These are phyloP conservation scores for Gomphus bonarii DNA, from an alignment of 1,284 basidiomycete species.

Conservation along the genomic window DNA sequence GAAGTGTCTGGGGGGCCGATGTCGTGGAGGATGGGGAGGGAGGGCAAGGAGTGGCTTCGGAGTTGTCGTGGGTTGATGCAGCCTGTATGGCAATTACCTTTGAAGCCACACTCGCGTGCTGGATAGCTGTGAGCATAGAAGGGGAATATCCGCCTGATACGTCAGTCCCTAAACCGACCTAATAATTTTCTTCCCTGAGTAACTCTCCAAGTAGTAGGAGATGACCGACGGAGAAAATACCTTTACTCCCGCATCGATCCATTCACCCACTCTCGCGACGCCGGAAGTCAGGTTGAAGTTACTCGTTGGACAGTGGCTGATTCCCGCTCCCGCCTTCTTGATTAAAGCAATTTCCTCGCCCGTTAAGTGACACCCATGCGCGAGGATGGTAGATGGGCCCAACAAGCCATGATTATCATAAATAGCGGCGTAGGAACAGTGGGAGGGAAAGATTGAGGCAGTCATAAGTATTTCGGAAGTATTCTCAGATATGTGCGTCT, in stretches of 20 bases:
- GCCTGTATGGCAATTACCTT: slow-evolving; percentile 47
- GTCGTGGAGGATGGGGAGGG: slow-evolving; percentile 10
- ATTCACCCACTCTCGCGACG: slow-evolving; percentile 65
- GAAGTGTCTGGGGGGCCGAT: slow-evolving; percentile 1
- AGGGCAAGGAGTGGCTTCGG: slow-evolving; percentile 22
- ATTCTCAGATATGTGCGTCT: slow-evolving; percentile 94
- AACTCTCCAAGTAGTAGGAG: no score
- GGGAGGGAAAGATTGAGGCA: slow-evolving; percentile 52
- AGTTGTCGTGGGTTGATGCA: slow-evolving; percentile 12
- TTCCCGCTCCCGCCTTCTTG: slow-evolving; percentile 54
- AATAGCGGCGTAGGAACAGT: slow-evolving; percentile 59
- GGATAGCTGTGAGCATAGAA: slow-evolving; percentile 77
- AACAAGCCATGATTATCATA: slow-evolving; percentile 80
- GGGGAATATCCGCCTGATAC: slow-evolving; percentile 83
- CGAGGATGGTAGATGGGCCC: slow-evolving; percentile 74
- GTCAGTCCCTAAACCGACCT: slow-evolving; percentile 88
- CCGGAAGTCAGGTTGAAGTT: slow-evolving; percentile 89
- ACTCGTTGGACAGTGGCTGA: slow-evolving; percentile 89
- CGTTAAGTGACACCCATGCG: slow-evolving; percentile 81
- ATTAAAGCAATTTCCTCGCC: slow-evolving; percentile 69
- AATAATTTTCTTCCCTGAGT: neutral
- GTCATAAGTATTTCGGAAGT: slow-evolving; percentile 63
- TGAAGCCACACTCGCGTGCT: slow-evolving; percentile 74
- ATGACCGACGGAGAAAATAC: slow-evolving; percentile 33
- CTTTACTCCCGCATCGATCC: slow-evolving; percentile 81